Base-by-base conservation (phyloP, 2,329 filamentous ascomycete genomes). In the Ceratocystis variospora region DNA sequence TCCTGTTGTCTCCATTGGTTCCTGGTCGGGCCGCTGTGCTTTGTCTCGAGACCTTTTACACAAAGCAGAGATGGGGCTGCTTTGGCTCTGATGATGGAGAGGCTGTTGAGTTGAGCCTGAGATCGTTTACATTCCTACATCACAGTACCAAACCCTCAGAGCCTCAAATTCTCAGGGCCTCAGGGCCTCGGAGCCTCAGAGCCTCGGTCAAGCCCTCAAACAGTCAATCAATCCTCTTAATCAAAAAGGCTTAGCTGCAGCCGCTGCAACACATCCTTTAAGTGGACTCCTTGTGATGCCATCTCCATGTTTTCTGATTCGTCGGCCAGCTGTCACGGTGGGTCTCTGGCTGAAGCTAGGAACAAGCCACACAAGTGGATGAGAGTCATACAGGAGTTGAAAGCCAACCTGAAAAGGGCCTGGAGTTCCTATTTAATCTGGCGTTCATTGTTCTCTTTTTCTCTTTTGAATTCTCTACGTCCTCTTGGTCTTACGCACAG, bases 281-380 rank as follows among this genome's bases (percentile, higher is more conserved):
- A 48, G 55, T 61, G 64, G 64, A 22, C 37, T 41, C 19, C 17
- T 25, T 15, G 63, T 68, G 61, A 68, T 68, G 64, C 67, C 61
- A 68, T 66, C 64, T 66, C 22, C 15, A 50, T 12, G 59, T 44
- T 6, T 61, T 63, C 41, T 66, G 53, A 68, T 68, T 68, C 63
- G 67, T 55, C 61, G 63, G 41, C 59, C 41, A 53, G 17, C n/a
- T 61, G 61, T 55, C 48, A 64, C 63, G 50, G 64, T 66, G 64
- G 67, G 64, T 59, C 63, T 50, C 62, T 37, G 5, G 12, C 15
- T 7, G 37, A 41, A 59, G 55, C 55, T 8, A 37, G 55, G 37
- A 59, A 59, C 28, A 45, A 57, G 63, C 22, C 48, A 10, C 19
- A 4, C n/a, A 22, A 3, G 5, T 22, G 28, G 17, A 3, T 53